Base-by-base conservation (phyloP, 805 yeast species). In the Candida mattraensis region DNA sequence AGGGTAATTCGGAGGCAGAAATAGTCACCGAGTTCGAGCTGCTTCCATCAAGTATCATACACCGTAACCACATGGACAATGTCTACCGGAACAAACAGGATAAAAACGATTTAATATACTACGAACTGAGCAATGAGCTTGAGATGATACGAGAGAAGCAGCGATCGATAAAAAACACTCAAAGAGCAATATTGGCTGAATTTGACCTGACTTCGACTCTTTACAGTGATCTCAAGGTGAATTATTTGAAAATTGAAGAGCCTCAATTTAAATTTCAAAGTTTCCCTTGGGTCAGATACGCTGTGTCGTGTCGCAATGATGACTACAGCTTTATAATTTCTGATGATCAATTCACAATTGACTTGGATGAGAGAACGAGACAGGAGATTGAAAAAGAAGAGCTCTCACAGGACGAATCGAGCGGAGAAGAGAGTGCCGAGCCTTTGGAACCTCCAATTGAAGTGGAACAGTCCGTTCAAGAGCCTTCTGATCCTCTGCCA, bases 231-330 rank as follows among this genome's bases (percentile, higher is more conserved):
- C 58, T 84, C 23, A 78, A 76, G 47, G 70, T 84, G 15, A 83
- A 76, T 23, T 84, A 78, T 47, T 56, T 84, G 33, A 77, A 80
- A 44, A 81, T 84, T 11, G 74, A 73, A 16, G 94, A 84, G 49
- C 74, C 71, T 5, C 70, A 68, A 33, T 56, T 83, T 51, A 77
- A 84, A 5, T 57, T 56, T 27, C 66, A 63, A 37, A 74, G 85
- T 26, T 83, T 84, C 52, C 89, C 93, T 0, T 84, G 94, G 94
- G 82, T 84, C 1, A 67, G 83, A 35, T 82, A 83, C 50, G 60
- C 70, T 39, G 72, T 74, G 4, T 44, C 58, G 23, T 73, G 66
- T 18, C 24, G 39, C 6, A 35, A 44, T 15, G 54, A 49, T 20
- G 63, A 58, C 32, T 60, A 60, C 34, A 39, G 51, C 3, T 60